A percentile compares a stretch with the other conserved stretches of the same genome.
Conservation (phyloP, 805 yeast genomes). For the Ogataea parapolymorpha region DNA sequence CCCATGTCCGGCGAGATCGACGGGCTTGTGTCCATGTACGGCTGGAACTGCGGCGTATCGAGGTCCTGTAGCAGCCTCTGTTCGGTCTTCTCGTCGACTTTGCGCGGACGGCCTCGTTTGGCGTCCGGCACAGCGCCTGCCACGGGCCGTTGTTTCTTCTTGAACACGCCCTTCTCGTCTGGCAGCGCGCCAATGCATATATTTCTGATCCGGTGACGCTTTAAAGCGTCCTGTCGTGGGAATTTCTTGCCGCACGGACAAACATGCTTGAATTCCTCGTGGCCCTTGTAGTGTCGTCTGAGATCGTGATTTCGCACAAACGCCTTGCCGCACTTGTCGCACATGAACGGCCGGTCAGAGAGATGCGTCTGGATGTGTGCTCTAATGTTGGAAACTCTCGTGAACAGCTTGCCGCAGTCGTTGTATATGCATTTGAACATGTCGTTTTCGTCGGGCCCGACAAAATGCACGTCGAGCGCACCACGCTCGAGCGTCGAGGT, state of each 20-base stretch:
- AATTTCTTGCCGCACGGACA: constrained; percentile 96
- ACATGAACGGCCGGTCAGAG: constrained; percentile 87
- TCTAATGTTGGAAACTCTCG: constrained; percentile 85
- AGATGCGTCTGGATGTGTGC: constrained; percentile 97
- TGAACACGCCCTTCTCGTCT: constrained; percentile 29
- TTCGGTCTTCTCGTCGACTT: constrained; percentile 8
- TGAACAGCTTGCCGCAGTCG: constrained; percentile 77
- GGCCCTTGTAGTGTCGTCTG: constrained; percentile 85
- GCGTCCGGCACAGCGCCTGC: constrained; percentile 2
- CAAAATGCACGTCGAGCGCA: constrained; percentile 76
- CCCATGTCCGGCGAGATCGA: constrained; percentile 6
- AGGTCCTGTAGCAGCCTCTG: constrained; percentile 9
- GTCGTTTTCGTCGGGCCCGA: constrained; percentile 73
- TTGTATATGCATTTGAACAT: constrained; percentile 72
- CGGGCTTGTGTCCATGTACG: constrained; percentile 7
- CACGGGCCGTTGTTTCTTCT: constrained; percentile 13
- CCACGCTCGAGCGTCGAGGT: constrained; percentile 84
- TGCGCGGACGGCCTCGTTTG: constrained; percentile 5
- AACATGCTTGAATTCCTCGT: constrained; percentile 62
- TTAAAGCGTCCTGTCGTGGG: constrained; percentile 84
- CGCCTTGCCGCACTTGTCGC: constrained; percentile 73
- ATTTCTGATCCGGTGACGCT: constrained; percentile 72
- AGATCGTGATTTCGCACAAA: constrained; percentile 96
- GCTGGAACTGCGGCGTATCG: constrained; percentile 4
- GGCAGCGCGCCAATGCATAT: constrained; percentile 76